Evolutionary conservation across 441 rosid species (phyloP).

Genomic region (Erodium trifolium): DNA sequence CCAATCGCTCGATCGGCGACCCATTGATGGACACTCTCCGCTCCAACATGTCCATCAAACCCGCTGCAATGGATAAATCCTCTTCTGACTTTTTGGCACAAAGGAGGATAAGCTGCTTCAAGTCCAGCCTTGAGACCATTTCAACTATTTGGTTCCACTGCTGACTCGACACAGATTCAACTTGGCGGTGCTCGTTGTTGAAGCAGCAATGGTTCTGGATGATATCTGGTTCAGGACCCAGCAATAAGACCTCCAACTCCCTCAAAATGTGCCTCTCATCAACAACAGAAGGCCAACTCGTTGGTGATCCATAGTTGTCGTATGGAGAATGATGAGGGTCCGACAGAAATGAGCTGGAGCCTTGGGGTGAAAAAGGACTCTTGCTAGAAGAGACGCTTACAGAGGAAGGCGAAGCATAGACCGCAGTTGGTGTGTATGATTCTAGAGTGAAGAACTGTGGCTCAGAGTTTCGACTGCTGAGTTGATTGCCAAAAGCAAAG

Average conservation of each 20-base stretch:
- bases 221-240: slow-evolving; percentile 49
- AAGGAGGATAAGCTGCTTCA: slow-evolving; percentile 35
- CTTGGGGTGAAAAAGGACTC: slow-evolving; percentile 54
- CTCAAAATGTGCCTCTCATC: slow-evolving; percentile 45
- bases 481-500: slow-evolving; percentile 38
- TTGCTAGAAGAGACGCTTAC: slow-evolving; percentile 35
- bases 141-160: slow-evolving; percentile 29
- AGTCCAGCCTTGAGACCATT: slow-evolving; percentile 35
- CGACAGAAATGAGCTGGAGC: slow-evolving; percentile 44
- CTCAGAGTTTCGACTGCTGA: slow-evolving; percentile 29
- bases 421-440: slow-evolving; percentile 36
- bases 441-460: slow-evolving; percentile 54
- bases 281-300: slow-evolving; percentile 42
- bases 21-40: slow-evolving; percentile 56
- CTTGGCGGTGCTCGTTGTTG: slow-evolving; percentile 22
- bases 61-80: slow-evolving; percentile 31
- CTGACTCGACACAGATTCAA: slow-evolving; percentile 22
- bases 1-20: slow-evolving; percentile 47
- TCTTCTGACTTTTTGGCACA: slow-evolving; percentile 42
- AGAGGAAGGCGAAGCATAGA: slow-evolving; percentile 41
- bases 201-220: slow-evolving; percentile 36
- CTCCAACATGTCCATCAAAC: slow-evolving; percentile 45
- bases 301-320: slow-evolving; percentile 37
- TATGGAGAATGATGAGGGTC: slow-evolving; percentile 44
- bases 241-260: slow-evolving; percentile 44